Evolutionary conservation across 495 filamentous ascomycete species (phyloP).

Genomic region (Daldinia loculata): DNA sequence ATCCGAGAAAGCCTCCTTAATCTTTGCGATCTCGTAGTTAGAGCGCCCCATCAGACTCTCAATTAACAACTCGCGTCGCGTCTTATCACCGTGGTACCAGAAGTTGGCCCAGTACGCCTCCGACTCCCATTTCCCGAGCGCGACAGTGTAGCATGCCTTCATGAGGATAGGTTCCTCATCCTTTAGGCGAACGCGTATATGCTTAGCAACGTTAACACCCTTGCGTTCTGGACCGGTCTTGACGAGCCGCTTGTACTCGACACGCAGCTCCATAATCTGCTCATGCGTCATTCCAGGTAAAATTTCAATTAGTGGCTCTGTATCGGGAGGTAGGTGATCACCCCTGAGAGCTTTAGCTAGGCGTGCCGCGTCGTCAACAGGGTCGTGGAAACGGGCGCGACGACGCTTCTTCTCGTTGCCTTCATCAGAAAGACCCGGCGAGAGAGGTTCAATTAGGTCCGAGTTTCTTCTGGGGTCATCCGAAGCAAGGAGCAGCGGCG

Average conservation of each 20-base stretch:
- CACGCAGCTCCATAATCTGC: constrained; percentile 81
- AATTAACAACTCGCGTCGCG: constrained; percentile 86
- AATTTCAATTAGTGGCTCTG: constrained; percentile 78
- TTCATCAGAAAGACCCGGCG: constrained; percentile 54
- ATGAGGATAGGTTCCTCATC: constrained; percentile 71
- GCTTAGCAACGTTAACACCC: constrained; percentile 95
- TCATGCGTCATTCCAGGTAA: constrained; percentile 84
- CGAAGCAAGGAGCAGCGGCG: constrained; percentile 65
- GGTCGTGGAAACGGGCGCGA: constrained; percentile 77
- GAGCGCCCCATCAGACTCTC: constrained; percentile 89
- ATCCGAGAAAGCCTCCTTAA: constrained; percentile 92
- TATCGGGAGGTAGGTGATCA: constrained; percentile 69
- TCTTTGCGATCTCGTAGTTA: constrained; percentile 85
- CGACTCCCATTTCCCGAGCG: constrained; percentile 89
- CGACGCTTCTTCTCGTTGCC: constrained; percentile 55
- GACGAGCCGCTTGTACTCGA: constrained; percentile 89
- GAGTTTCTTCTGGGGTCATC: constrained; percentile 44
- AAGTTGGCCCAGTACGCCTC: constrained; percentile 99
- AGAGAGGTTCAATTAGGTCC: constrained; percentile 51
- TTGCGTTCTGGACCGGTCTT: constrained; percentile 74
- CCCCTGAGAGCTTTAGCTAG: constrained; percentile 79
- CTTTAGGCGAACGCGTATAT: constrained; percentile 84
- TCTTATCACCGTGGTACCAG: constrained; percentile 93
- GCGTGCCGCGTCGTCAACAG: constrained; percentile 76
- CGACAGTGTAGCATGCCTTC: constrained; percentile 89